Base-by-base conservation (phyloP, 371 early-diverging fungal genomes). In the Lichtheimia ramosa region DNA sequence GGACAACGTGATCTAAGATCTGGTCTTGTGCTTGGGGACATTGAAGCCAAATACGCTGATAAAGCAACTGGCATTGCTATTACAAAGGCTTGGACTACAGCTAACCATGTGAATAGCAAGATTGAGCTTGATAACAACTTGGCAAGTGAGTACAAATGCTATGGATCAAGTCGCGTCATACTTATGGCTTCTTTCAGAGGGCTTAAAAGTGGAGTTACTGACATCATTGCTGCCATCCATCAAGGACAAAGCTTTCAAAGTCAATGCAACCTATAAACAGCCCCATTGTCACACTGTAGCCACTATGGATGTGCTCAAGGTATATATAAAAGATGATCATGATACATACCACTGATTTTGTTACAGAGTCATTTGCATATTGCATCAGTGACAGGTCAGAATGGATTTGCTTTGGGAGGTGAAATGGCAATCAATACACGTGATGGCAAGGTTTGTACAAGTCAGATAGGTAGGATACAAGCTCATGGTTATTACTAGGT, bases 31-130 rank as follows among this genome's bases (percentile, higher is more conserved):
- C 85, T 87, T 68, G 92, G 92, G 75, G 97, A 98, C 71, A 82
- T 97, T 69, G 95, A 96, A 88, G 89, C 91, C 81, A 97, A 97
- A 87, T 97, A 93, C 75, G 74, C 87, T 61, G 93, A 96, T 86
- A 92, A 89, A 83, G 77, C 89, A 69, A 91, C 89, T 64, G 96
- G 96, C 73, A 77, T 96, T 34, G 89, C 95, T 64, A 83, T 95
- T 79, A 97, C 98, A 68, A 93, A 94, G 79, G 83, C 92, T 60
- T 96, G 96, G 96, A 94, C 92, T 74, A 94, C 96, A 65, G 81
- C 82, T 74, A 96, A 96, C 86, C 85, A 92, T 59, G 79, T 97
- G 54, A 90, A 91, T 69, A 89, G 89, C 69, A 89, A 95, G 82
- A 82, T 96, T 62, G 98, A 97, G 82, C 85, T 95, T 21, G 88